These are phyloP conservation scores for Aspergillus sclerotioniger DNA, from an alignment of 495 filamentous ascomycete species.

Conservation along the genomic window DNA sequence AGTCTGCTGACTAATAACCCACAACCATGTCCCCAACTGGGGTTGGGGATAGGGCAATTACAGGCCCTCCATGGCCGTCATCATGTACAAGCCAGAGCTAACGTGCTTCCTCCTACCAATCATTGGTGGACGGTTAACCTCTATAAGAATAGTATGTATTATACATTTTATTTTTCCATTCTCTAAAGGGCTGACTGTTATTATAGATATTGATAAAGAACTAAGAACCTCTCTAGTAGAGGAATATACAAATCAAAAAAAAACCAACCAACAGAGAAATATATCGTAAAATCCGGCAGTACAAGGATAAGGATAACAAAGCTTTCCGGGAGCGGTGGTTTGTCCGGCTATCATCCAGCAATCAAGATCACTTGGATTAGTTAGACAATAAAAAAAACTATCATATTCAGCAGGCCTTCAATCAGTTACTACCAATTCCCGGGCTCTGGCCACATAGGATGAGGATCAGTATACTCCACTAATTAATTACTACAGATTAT, in stretches of 20 bases:
- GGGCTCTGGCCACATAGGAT: slow-evolving; percentile 29
- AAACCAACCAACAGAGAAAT: slow-evolving; percentile 37
- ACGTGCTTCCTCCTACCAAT: slow-evolving; percentile 24
- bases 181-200: slow-evolving; percentile 3
- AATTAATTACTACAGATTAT: slow-evolving; percentile 19
- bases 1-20: slow-evolving; percentile 12
- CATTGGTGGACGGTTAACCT: slow-evolving; percentile 41
- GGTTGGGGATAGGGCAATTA: slow-evolving; percentile 17
- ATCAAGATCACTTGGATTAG: slow-evolving; percentile 18
- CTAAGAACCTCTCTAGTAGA: slow-evolving; percentile 25
- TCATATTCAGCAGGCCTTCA: slow-evolving; percentile 20
- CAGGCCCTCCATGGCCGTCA: slow-evolving; percentile 37
- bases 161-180: background rate
- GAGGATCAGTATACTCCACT: slow-evolving; percentile 19
- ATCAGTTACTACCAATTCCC: slow-evolving; percentile 26
- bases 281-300: slow-evolving; percentile 40
- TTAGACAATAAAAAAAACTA: slow-evolving; percentile 12
- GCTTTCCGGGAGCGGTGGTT: slow-evolving; percentile 27
- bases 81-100: slow-evolving; percentile 28
- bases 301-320: slow-evolving; percentile 25
- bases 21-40: slow-evolving; percentile 6
- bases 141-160: slow-evolving; percentile 31
- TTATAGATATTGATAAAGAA: slow-evolving; percentile 23
- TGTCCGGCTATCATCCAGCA: slow-evolving; percentile 23
- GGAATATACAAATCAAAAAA: slow-evolving; percentile 37